Conservation (phyloP, 2,329 filamentous ascomycete genomes). For the Ceratocystis ficicola region DNA sequence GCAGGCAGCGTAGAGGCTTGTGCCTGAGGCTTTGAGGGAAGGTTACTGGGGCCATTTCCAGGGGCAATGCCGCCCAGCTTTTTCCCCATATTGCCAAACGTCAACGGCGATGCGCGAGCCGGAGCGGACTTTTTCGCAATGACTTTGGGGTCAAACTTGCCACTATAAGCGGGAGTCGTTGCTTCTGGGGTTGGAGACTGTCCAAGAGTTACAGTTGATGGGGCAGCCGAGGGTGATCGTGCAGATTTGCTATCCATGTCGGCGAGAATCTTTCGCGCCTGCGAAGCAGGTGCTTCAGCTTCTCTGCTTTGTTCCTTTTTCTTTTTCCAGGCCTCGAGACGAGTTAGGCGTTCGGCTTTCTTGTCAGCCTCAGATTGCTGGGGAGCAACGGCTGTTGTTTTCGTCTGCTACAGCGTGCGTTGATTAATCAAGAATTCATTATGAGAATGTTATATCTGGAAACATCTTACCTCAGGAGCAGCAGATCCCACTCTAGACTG, state of each 20-base stretch:
- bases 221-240: slow-evolving; percentile 34
- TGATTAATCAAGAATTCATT: slow-evolving; percentile 19
- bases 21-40: slow-evolving; percentile 25
- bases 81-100: slow-evolving; percentile 32
- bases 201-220: slow-evolving; percentile 37
- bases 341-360: slow-evolving; percentile 68
- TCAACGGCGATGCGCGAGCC: slow-evolving; percentile 38
- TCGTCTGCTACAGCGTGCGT: slow-evolving; percentile 15
- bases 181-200: slow-evolving; percentile 35
- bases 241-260: slow-evolving; percentile 61
- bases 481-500: slow-evolving; percentile 30
- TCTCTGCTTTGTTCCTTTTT: slow-evolving; percentile 58
- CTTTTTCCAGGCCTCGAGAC: slow-evolving; percentile 83
- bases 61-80: slow-evolving; percentile 30
- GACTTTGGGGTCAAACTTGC: slow-evolving; percentile 62
- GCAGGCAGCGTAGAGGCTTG: slow-evolving; percentile 48
- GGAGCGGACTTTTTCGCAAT: slow-evolving; percentile 53
- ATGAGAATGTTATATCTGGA: slow-evolving; percentile 35
- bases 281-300: slow-evolving; percentile 57
- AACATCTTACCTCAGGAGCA: slow-evolving; percentile 38
- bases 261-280: slow-evolving; percentile 54
- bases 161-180: slow-evolving; percentile 44
- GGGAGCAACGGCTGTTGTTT: slow-evolving; percentile 30
- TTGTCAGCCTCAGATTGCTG: slow-evolving; percentile 58
- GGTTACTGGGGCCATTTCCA: slow-evolving; percentile 9